phyloP scores from a whole-genome alignment of 2,329 filamentous ascomycete species.

The Hymenoscyphus fraxineus region DNA sequence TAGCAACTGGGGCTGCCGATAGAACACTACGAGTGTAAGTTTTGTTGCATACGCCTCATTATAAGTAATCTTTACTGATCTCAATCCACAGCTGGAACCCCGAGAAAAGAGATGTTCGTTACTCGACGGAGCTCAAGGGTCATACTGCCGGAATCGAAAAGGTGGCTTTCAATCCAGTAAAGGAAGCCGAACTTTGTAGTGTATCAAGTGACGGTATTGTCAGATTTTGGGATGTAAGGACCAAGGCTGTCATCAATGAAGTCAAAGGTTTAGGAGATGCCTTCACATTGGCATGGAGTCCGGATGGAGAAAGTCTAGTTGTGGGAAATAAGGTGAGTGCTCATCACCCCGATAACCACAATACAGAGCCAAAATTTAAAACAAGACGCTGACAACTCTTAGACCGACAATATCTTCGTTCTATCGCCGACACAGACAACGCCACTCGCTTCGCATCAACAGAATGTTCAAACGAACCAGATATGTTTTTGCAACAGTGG shows the following conservation, averaged over 20 bases:
- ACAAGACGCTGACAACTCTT: slow-evolving; percentile 10
- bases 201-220: slow-evolving; percentile 70
- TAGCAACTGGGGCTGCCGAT: slow-evolving; percentile 75
- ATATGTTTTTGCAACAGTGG: slow-evolving; percentile 72
- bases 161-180: slow-evolving; percentile 73
- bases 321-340: slow-evolving; percentile 68
- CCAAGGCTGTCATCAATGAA: slow-evolving; percentile 66
- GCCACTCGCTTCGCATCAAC: slow-evolving; percentile 55
- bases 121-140: slow-evolving; percentile 71
- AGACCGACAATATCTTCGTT: slow-evolving; percentile 61
- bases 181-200: slow-evolving; percentile 73
- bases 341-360: no score
- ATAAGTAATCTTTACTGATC: background rate
- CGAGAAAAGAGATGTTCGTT: slow-evolving; percentile 68
- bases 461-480: slow-evolving; percentile 65
- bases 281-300: slow-evolving; percentile 70
- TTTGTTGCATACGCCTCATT: slow-evolving; percentile 1
- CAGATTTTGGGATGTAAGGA: slow-evolving; percentile 77
- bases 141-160: slow-evolving; percentile 65
- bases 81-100: slow-evolving; percentile 61
- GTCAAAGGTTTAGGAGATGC: slow-evolving; percentile 63
- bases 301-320: slow-evolving; percentile 64
- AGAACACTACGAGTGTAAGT: slow-evolving; percentile 61
- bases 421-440: slow-evolving; percentile 57
- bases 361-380: background rate